phyloP scores from a whole-genome alignment of 768 basidiomycete species.

The Lanmaoa rubissima region DNA sequence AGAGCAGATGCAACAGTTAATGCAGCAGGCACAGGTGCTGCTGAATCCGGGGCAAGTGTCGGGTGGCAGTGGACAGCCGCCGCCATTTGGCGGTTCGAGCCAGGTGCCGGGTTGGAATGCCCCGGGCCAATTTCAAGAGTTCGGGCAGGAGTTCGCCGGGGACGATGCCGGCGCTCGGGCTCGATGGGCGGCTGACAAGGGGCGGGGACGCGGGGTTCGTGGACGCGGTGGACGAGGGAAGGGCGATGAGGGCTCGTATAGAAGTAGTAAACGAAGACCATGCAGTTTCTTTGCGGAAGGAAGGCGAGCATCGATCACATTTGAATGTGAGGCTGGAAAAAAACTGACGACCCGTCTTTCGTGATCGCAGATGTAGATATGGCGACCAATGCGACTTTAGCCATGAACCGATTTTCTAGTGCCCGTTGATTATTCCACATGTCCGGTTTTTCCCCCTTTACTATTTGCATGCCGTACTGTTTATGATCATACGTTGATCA shows the following conservation, averaged over 20 bases:
- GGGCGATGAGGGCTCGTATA: conserved; percentile 61
- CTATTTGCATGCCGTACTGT: conserved; percentile 17
- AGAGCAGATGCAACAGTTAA: conserved; percentile 63
- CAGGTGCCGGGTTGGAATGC: conserved; percentile 38
- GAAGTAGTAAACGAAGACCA: conserved; percentile 82
- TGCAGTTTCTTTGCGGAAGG: conserved; percentile 89
- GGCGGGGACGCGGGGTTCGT: conserved; percentile 53
- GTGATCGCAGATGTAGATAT: conserved; percentile 78
- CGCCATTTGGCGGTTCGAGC: conserved; percentile 38
- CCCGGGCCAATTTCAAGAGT: conserved; percentile 41
- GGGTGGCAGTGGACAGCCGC: conserved; percentile 31
- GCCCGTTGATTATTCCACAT: neutral
- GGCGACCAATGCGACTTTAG: conserved; percentile 86
- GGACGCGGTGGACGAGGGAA: conserved; percentile 58
- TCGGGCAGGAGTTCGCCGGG: conserved; percentile 47
- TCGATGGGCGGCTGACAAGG: conserved; percentile 46
- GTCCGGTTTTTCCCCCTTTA: neutral
- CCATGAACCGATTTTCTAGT: conserved; percentile 52
- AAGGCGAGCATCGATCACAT: conserved; percentile 76
- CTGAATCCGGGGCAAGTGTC: conserved; percentile 28
- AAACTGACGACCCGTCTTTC: conserved; percentile 40
- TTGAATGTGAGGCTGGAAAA: conserved; percentile 22
- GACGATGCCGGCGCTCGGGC: conserved; percentile 44
- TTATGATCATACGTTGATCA: conserved; percentile 14
- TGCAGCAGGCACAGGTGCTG: conserved; percentile 42